Evolutionary conservation across 2,329 filamentous ascomycete genomes (phyloP).

Genomic region (Paecilomyces variotii): DNA sequence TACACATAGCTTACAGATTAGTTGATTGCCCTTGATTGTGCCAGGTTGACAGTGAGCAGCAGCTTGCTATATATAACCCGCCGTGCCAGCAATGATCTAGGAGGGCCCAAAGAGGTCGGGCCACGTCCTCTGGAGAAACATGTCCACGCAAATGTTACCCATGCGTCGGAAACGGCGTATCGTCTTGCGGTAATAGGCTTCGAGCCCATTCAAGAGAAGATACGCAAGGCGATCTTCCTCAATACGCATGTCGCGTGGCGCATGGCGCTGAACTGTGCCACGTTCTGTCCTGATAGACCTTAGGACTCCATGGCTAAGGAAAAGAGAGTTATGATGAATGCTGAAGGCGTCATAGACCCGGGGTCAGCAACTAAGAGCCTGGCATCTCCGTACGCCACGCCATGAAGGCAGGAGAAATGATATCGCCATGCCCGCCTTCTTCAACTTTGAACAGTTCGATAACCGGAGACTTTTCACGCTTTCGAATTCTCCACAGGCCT

Average conservation of each 20-base stretch:
- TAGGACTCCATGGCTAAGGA: background rate
- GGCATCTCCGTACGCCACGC: slow-evolving; percentile 50
- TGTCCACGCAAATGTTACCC: too few relatives aligned
- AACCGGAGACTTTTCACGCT: slow-evolving; percentile 51
- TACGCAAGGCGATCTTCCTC: too few relatives aligned
- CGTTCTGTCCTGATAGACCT: too few relatives aligned
- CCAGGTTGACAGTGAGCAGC: background rate
- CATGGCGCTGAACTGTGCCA: too few relatives aligned
- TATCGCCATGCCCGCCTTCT: slow-evolving; percentile 65
- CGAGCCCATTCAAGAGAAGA: too few relatives aligned
- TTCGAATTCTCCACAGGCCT: slow-evolving; percentile 73
- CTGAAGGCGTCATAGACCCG: background rate
- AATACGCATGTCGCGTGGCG: too few relatives aligned
- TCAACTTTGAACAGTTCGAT: slow-evolving; percentile 70
- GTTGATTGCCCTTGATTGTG: background rate
- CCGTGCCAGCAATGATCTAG: too few relatives aligned
- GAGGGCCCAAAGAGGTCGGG: too few relatives aligned
- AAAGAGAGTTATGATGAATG: background rate
- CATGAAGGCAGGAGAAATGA: slow-evolving; percentile 69
- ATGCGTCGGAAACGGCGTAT: too few relatives aligned
- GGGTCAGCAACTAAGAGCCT: background rate
- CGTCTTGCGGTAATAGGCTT: too few relatives aligned
- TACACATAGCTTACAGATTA: background rate
- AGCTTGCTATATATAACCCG: too few relatives aligned
- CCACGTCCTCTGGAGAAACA: too few relatives aligned